These are phyloP conservation scores for Chalara sp. DNA, from an alignment of 2,329 filamentous ascomycete genomes.

Conservation along the genomic window DNA sequence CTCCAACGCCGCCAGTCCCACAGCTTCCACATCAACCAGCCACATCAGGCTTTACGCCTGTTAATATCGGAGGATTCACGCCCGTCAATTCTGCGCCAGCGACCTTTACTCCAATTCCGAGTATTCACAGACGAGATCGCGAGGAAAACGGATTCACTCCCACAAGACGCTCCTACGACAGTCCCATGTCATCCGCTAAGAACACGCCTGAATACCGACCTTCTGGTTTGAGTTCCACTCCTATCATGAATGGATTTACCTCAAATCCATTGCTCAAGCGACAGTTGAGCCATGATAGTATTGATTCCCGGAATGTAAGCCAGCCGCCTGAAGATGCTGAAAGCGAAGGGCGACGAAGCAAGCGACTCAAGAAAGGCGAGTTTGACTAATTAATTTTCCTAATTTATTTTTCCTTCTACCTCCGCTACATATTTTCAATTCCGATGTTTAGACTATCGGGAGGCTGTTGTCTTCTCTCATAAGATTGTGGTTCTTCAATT, in stretches of 20 bases:
- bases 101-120: conserved; percentile 50
- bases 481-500: conserved; percentile 12
- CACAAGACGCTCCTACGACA: conserved; percentile 45
- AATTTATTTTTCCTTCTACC: too few species aligned
- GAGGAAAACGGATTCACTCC: conserved; percentile 49
- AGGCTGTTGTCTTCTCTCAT: too few species aligned
- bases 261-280: conserved; percentile 62
- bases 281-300: conserved; percentile 56
- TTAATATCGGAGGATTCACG: conserved; percentile 51
- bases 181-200: conserved; percentile 55
- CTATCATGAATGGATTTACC: conserved; percentile 40
- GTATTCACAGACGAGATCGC: conserved; percentile 39
- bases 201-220: conserved; percentile 59
- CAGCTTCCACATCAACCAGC: conserved; percentile 6
- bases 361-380: conserved; percentile 83
- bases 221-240: conserved; percentile 44
- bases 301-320: conserved; percentile 26
- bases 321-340: conserved; percentile 42
- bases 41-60: conserved; percentile 31
- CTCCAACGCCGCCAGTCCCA: conserved; percentile 20
- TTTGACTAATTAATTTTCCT: neutral
- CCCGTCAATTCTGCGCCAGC: conserved; percentile 51
- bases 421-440: too few species aligned
- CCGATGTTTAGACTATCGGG: too few species aligned
- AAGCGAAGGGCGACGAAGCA: conserved; percentile 72